Evolutionary conservation across 345 rosid species (phyloP), one percentile per base, ranked within the genome.

Genomic region (Salix exigua): DNA sequence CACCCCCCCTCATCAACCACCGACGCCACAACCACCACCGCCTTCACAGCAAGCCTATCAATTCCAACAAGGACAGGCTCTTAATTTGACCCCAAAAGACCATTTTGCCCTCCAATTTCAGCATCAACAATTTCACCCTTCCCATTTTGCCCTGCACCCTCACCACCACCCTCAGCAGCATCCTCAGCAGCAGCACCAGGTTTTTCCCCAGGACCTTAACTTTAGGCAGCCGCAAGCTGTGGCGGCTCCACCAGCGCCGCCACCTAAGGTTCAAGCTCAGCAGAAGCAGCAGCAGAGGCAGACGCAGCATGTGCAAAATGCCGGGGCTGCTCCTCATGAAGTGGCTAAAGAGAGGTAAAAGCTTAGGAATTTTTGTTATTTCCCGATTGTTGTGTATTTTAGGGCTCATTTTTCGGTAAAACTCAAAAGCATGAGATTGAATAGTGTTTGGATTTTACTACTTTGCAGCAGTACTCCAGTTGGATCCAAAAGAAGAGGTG

Each of bases 401-500:
- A 23, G 11, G 63, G 68, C 13, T 16, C 37, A 28, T 30, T 4
- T 50, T 48, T 2, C 18, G 33, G 66, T 26, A 18, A 10, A n/a
- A n/a, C n/a, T n/a, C n/a, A n/a, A n/a, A 23, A 53, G 40, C 4
- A 16, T 46, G 50, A 60, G 77, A 75, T 70, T 72, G 55, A 55
- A 65, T 38, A 37, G 53, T 71, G 35, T 70, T 16, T 68, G 64
- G 69, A 5, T 38, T 38, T n/a, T 78, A 42, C 75, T 77, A 76
- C 77, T 42, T 71, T 63, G 44, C 75, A 85, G 80, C 89, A 92
- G 97, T 79, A 85, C 85, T 78, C 89, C 97, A 14, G 90, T 86
- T 78, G 89, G 86, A 79, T 79, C 90, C 68, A 95, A 93, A 85
- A 89, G 99, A 82, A 89, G 88, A 85, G 99, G 99, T 65, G 99